Evolutionary conservation across 2,329 filamentous ascomycete species (phyloP), one percentile per base, ranked within the genome.

Genomic region (Rutstroemia sp.): DNA sequence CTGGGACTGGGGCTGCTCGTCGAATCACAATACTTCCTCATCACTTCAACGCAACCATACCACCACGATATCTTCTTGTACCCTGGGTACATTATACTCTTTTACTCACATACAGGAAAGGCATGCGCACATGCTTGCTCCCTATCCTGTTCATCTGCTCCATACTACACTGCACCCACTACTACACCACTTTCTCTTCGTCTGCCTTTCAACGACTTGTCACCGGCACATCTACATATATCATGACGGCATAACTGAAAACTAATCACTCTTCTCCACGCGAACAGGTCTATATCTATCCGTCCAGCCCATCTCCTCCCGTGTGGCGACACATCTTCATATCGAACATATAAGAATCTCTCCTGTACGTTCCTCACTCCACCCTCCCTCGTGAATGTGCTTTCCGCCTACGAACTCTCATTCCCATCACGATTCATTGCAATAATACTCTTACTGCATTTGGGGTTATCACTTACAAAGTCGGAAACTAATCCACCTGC

Each of bases 241-340:
- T 62, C 59, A 63, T 65, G 63, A 65, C 61, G 52, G 61, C 62
- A 63, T 63, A 23, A 36, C 6, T 48, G 30, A 54, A 54, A 61
- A 45, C 44, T 45, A 44, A 56, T 56, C 58, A 58, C 45, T 60
- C 56, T 47, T 57, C 38, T 48, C 56, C 47, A 60, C 64, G 61
- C 64, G 64, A 68, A 65, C 65, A 67, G 66, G 62, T 67, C 62
- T 62, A 53, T 54, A 40, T 40, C 14, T 40, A 9, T 40, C 17
- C 17, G 6, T 17, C 38, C 38, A 40, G 54, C 40, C 39, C 46
- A 30, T 30, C 2, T 12, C 27, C 8, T 27, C 27, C 38, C 64
- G 67, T 67, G 64, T 67, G 64, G 65, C 67, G 67, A 66, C 67
- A 69, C 65, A 66, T 53, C 57, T 58, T 67, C 65, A 30, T 7